Percentiles rank a stretch among this genome's conserved stretches.
These are phyloP conservation scores for Mycena maculata DNA, from an alignment of 768 basidiomycete genomes.

Conservation along the genomic window DNA sequence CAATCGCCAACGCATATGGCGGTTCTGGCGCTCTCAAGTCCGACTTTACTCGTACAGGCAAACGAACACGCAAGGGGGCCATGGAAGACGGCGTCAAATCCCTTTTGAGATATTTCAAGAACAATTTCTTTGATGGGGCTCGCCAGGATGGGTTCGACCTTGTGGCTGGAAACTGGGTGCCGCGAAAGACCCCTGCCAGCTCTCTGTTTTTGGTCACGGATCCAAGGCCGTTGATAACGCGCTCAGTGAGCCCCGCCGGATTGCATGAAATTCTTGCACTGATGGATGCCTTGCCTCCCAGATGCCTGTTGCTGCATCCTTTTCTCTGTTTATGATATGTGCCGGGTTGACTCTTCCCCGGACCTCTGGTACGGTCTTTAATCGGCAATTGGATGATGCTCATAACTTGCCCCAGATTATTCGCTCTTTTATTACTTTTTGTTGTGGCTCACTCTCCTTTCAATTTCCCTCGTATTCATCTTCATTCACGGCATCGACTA, in stretches of 20 bases:
- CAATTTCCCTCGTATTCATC: constrained; percentile 77
- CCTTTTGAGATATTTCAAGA: constrained; percentile 87
- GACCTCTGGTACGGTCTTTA: constrained; percentile 74
- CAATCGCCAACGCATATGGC: constrained; percentile 89
- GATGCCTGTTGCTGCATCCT: constrained; percentile 87
- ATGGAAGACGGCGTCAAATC: constrained; percentile 92
- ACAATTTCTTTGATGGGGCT: constrained; percentile 96
- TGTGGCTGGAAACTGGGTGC: constrained; percentile 90
- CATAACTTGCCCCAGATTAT: constrained; percentile 65
- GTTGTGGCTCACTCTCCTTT: constrained; percentile 79
- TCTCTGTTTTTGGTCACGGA: constrained; percentile 81
- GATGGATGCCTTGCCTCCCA: constrained; percentile 50
- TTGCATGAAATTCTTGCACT: neutral
- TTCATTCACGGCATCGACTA: constrained; percentile 91
- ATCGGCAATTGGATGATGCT: constrained; percentile 19
- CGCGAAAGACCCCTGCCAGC: constrained; percentile 78
- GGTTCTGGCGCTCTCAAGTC: constrained; percentile 97
- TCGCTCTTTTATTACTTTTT: constrained; percentile 87
- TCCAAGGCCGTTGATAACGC: constrained; percentile 81
- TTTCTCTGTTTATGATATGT: constrained; percentile 89
- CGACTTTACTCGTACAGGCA: constrained; percentile 95
- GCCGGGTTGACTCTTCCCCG: constrained; percentile 89
- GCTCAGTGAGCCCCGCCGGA: constrained; percentile 69
- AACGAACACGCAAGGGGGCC: constrained; percentile 82
- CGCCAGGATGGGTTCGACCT: constrained; percentile 97